Percentiles rank a stretch among this genome's conserved stretches.
phyloP scores from a whole-genome alignment of 805 yeast species.

The Ogataea angusta region DNA sequence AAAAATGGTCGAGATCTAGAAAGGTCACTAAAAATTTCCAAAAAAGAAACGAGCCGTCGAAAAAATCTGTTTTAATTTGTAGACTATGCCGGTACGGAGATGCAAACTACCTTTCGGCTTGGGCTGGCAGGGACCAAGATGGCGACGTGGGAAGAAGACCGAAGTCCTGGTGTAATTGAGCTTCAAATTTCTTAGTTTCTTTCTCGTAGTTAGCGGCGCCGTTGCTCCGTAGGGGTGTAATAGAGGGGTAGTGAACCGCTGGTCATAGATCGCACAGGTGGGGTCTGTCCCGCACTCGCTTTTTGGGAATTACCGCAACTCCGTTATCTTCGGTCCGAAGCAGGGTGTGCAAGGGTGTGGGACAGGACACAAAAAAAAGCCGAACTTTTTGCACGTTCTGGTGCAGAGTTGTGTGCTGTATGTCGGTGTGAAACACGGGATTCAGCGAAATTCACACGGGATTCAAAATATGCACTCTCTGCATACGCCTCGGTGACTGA shows the following conservation, averaged over 20 bases:
- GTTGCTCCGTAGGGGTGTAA: not conserved
- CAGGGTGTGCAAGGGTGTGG: not conserved
- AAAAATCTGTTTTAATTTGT: not conserved
- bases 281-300: constrained; percentile 2
- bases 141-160: too few relatives aligned
- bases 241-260: constrained; percentile 6
- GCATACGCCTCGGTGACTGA: not conserved
- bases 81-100: not conserved
- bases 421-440: not conserved
- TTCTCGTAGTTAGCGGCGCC: not conserved
- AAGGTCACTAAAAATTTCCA: not conserved
- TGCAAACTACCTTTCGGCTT: not conserved
- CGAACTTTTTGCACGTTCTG: not conserved
- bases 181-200: not conserved
- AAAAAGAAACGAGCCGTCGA: not conserved
- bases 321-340: not conserved
- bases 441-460: not conserved
- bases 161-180: too few relatives aligned
- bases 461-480: not conserved
- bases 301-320: constrained; percentile 5
- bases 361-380: not conserved
- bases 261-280: constrained; percentile 1
- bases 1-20: not conserved
- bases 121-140: too few relatives aligned
- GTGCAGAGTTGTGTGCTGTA: not conserved